Base-by-base conservation (phyloP, 371 early-diverging fungal species). In the Basidiobolus meristosporus region DNA sequence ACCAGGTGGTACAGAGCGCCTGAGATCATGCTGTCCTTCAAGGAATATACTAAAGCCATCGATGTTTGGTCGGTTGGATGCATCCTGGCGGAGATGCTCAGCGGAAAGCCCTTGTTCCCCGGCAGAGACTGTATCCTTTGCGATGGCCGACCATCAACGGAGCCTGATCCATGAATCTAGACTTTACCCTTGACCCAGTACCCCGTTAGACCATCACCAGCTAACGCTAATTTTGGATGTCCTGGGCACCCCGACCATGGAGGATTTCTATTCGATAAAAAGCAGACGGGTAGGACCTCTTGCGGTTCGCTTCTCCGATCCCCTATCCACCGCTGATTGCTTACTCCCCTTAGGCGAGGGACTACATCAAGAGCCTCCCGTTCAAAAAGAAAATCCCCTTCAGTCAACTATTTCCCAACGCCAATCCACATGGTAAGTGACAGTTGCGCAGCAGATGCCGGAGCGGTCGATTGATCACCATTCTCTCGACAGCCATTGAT, bases 1-100 rank as follows among this genome's bases (percentile, higher is more conserved):
- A 98, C 98, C 11, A 68, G 97, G 46, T 98, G 98, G 96, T 98
- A 98, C 60, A 78, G n/a, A n/a, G n/a, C n/a, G n/a, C n/a, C n/a
- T n/a, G n/a, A n/a, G n/a, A n/a, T n/a, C n/a, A n/a, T n/a, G 98
- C 47, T 98, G 49, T 89, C 90, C 3, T 85, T 87, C 54, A 78
- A 83, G 45, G 77, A 78, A 37, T 98, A 98, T 56, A 86, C 89
- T 40, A 89, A 89, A 54, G 92, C 92, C 0, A 87, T 90, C 44
- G 98, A 98, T 63, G 84, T 96, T 38, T 97, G 98, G 98, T 85
- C 91, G 0, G 89, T 93, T 9, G 98, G 98, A 11, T 95, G 93
- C 54, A 86, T 97, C 44, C 70, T 98, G 48, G 97, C 93, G 3
- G 98, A 98, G 52, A 75, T 97, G 67, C 60, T 91, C 39, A 82